Conservation (phyloP, 2,329 filamentous ascomycete species). For the Thielaviopsis ethacetica region DNA sequence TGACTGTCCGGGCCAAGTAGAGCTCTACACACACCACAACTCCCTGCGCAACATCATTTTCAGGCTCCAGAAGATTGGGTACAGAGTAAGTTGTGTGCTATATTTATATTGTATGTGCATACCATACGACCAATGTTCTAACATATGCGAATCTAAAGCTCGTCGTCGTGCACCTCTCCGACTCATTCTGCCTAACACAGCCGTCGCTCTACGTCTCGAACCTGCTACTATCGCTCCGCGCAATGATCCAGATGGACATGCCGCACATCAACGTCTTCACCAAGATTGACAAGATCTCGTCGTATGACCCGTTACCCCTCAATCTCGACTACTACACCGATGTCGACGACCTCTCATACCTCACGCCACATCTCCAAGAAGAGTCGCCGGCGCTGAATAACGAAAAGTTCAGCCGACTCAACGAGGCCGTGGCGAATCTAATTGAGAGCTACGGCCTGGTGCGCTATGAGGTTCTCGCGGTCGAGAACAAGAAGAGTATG, state of each 20-base stretch:
- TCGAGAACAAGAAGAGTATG: conserved; percentile 96
- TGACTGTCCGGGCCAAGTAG: conserved; percentile 92
- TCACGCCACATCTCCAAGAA: conserved; percentile 62
- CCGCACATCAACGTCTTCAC: conserved; percentile 91
- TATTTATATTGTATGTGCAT: neutral
- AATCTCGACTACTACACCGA: conserved; percentile 97
- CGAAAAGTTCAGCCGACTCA: conserved; percentile 68
- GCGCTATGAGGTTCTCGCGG: conserved; percentile 79
- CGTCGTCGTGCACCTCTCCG: conserved; percentile 82
- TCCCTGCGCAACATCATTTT: conserved; percentile 87
- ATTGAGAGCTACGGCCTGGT: conserved; percentile 85
- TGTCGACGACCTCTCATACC: conserved; percentile 77
- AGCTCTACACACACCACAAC: conserved; percentile 89
- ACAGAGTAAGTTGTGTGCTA: conserved; percentile 48
- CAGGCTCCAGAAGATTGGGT: conserved; percentile 75
- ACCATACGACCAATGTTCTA: conserved; percentile 16
- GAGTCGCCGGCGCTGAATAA: conserved; percentile 57
- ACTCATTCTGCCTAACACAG: conserved; percentile 83
- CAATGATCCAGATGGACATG: conserved; percentile 97
- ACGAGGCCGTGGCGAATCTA: conserved; percentile 70
- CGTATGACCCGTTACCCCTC: conserved; percentile 77
- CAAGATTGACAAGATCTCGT: conserved; percentile 86
- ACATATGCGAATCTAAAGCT: conserved; percentile 38
- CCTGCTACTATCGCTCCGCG: conserved; percentile 77
- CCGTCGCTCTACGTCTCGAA: conserved; percentile 93